Evolutionary conservation across 2,329 filamentous ascomycete genomes (phyloP), one percentile per base, ranked within the genome.

Genomic region (Cryoendolithus antarcticus): DNA sequence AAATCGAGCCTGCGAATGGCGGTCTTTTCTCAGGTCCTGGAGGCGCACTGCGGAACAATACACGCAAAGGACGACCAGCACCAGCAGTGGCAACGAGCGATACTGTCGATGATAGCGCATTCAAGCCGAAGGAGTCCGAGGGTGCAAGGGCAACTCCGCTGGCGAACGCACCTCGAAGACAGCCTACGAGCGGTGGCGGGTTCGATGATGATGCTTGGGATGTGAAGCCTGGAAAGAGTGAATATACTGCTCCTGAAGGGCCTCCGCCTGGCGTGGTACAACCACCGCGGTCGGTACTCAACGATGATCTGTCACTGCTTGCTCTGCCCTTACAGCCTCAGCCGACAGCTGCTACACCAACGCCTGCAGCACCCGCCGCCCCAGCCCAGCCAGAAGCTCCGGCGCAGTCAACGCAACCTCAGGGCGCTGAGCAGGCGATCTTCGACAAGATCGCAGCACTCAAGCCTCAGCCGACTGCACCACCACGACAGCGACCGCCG

Each of bases 121-220:
- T 96, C 56, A 78, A 80, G 41, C 71, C 73, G 49, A 75, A 76
- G 44, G 24, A 27, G 24, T 60, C 52, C 44, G 59, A 54, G 29
- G 69, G 72, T 30, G 60, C 60, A 11, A 64, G 66, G 38, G 56
- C 66, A 15, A 71, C 72, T 27, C 65, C 74, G 1, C 57, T 71
- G 34, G 59, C 65, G 9, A 59, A 64, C 41, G 62, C 61, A 6
- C 66, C 75, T 30, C 50, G 62, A 4, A 58, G 64, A 30, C 65
- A 59, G 30, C 52, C 71, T 30, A 69, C 73, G 43, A 65, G 66
- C 37, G 47, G 44, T 34, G 85, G 85, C 2, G 24, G 24, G 4
- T 96, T 96, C 54, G 91, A 98, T 37, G 91, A 96, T 55, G 86
- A 96, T 65, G 91, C 91, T 6, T 98, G 91, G 91, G 85, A 93